These are phyloP conservation scores for Jimgerdemannia flammicorona DNA, from an alignment of 192 early-diverging fungal species.

Conservation along the genomic window DNA sequence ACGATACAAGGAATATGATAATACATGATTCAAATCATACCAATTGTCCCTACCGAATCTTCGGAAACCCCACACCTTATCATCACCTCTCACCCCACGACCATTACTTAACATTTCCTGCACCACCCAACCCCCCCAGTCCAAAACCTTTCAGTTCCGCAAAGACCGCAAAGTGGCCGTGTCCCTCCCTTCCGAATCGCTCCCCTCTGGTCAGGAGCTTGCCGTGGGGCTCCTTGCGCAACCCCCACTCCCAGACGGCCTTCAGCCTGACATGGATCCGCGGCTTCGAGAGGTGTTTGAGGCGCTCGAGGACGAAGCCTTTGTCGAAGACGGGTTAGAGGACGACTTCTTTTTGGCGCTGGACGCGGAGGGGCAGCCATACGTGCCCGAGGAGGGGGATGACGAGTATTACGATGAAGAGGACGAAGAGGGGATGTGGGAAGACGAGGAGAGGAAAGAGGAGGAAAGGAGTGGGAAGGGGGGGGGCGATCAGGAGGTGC, in stretches of 20 bases:
- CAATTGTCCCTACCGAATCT: too few species aligned
- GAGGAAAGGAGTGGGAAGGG: slow-evolving; percentile 35
- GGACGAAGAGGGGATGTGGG: slow-evolving; percentile 17
- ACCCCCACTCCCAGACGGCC: slow-evolving; percentile 50
- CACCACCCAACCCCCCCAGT: background rate
- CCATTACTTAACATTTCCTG: background rate
- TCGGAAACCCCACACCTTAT: too few species aligned
- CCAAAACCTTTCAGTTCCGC: background rate
- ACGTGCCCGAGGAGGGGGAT: slow-evolving; percentile 54
- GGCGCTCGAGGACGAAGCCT: slow-evolving; percentile 91
- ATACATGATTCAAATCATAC: too few species aligned
- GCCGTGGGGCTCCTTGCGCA: slow-evolving; percentile 68
- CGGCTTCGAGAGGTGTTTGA: slow-evolving; percentile 85
- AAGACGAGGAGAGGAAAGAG: slow-evolving; percentile 42
- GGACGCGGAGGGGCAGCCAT: slow-evolving; percentile 54
- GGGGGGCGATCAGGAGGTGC: slow-evolving; percentile 44
- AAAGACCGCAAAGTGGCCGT: slow-evolving; percentile 35
- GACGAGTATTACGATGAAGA: slow-evolving; percentile 46
- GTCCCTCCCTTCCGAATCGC: slow-evolving; percentile 64
- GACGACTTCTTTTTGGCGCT: slow-evolving; percentile 83
- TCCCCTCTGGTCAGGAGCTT: slow-evolving; percentile 73
- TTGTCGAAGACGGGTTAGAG: slow-evolving; percentile 74
- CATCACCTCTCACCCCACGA: too few species aligned
- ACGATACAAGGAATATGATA: background rate
- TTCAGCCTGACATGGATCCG: slow-evolving; percentile 77